Percentiles rank a stretch among this genome's conserved stretches.
Evolutionary conservation across 139 green algal species (phyloP).

Genomic region (Chlorella sp.): DNA sequence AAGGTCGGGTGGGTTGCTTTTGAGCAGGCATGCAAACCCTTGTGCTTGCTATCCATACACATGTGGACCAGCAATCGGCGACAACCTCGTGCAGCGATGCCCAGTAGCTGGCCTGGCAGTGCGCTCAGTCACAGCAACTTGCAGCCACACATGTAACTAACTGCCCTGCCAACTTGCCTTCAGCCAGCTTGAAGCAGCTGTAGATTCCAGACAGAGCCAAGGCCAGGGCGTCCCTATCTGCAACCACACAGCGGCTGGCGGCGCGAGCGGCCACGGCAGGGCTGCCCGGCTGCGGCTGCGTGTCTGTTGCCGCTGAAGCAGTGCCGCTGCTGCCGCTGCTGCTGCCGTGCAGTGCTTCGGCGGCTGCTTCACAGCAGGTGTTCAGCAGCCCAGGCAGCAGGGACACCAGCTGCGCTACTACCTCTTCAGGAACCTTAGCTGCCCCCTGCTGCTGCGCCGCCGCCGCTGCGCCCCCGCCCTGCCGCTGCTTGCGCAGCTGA

Average conservation of each 20-base stretch:
- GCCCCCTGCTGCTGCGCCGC: background rate
- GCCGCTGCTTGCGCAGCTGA: background rate
- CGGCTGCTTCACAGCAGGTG: background rate
- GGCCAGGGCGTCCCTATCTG: background rate
- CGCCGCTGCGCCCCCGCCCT: background rate
- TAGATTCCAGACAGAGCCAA: background rate
- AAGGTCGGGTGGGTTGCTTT: too few species aligned
- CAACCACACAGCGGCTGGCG: too few species aligned
- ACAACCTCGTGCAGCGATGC: too few species aligned
- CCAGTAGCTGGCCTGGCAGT: too few species aligned
- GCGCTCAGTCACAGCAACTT: too few species aligned
- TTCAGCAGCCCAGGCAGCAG: background rate
- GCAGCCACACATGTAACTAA: too few species aligned
- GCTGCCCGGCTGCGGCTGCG: too few species aligned
- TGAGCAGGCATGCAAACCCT: too few species aligned
- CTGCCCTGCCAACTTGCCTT: background rate
- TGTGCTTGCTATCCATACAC: too few species aligned
- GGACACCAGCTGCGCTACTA: background rate
- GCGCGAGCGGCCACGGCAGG: too few species aligned
- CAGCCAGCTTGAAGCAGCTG: background rate
- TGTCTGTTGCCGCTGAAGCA: background rate
- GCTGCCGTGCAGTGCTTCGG: background rate
- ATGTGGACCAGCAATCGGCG: too few species aligned
- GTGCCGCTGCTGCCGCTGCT: background rate
- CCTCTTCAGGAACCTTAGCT: background rate